phyloP scores from a whole-genome alignment of 495 filamentous ascomycete genomes.

The Talaromyces adpressus region DNA sequence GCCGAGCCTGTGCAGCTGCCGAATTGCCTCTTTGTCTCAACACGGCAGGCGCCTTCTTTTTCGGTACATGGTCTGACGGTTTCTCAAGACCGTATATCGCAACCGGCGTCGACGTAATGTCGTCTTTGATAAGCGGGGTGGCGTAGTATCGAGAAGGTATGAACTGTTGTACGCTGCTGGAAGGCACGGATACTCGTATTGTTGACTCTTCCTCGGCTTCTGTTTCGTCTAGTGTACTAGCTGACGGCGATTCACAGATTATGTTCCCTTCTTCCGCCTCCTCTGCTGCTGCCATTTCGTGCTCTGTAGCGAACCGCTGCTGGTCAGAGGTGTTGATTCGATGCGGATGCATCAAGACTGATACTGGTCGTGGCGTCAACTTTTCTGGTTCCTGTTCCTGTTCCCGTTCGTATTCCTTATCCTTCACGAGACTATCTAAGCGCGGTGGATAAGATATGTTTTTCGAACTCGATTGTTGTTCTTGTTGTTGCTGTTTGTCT shows the following conservation, averaged over 20 bases:
- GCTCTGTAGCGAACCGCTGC: background rate
- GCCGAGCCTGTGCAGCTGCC: slow-evolving; percentile 19
- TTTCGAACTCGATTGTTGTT: background rate
- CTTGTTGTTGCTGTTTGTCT: background rate
- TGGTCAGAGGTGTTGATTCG: background rate
- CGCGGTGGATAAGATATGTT: background rate
- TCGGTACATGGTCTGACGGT: slow-evolving; percentile 5
- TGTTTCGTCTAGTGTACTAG: background rate
- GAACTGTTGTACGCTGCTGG: background rate
- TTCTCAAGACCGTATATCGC: slow-evolving; percentile 33
- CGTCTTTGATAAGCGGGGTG: slow-evolving; percentile 26
- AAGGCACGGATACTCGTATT: background rate
- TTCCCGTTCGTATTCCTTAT: background rate
- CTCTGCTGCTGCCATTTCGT: background rate
- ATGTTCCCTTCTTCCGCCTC: background rate
- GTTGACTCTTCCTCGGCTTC: background rate
- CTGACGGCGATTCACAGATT: background rate
- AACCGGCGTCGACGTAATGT: slow-evolving; percentile 27
- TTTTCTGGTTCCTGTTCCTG: background rate
- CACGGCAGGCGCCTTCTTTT: background rate
- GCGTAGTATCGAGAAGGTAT: slow-evolving; percentile 31
- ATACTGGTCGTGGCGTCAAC: background rate
- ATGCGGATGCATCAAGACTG: background rate
- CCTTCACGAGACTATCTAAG: background rate
- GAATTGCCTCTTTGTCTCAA: background rate